A percentile compares a stretch with the other conserved stretches of the same genome.
These are phyloP conservation scores for Colletotrichum spaethianum DNA, from an alignment of 2,329 filamentous ascomycete genomes.

Conservation along the genomic window DNA sequence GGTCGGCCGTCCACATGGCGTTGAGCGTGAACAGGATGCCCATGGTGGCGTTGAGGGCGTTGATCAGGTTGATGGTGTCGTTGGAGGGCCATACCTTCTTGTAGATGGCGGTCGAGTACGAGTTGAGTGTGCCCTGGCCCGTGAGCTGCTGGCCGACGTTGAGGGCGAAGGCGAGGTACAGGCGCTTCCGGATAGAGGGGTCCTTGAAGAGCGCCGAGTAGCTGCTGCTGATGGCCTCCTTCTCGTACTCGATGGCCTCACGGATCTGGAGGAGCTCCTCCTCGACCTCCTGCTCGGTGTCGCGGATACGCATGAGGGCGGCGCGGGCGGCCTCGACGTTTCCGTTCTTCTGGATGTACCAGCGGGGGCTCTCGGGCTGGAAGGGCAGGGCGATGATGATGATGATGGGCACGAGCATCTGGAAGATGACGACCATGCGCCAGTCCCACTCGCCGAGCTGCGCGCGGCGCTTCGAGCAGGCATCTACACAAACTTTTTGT, in stretches of 20 bases:
- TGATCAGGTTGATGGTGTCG: slow-evolving; percentile 78
- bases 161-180: slow-evolving; percentile 75
- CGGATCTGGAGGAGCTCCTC: slow-evolving; percentile 76
- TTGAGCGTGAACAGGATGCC: slow-evolving; percentile 82
- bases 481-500: slow-evolving; percentile 51
- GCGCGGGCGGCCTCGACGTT: slow-evolving; percentile 72
- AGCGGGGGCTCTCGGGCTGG: slow-evolving; percentile 78
- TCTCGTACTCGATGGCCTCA: slow-evolving; percentile 80
- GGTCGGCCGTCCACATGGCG: slow-evolving; percentile 80
- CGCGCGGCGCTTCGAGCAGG: slow-evolving; percentile 67
- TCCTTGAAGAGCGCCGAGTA: slow-evolving; percentile 81
- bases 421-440: slow-evolving; percentile 81
- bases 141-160: slow-evolving; percentile 81
- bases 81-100: slow-evolving; percentile 75
- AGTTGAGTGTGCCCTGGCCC: slow-evolving; percentile 80
- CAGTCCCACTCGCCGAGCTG: slow-evolving; percentile 80
- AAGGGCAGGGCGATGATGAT: slow-evolving; percentile 75
- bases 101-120: slow-evolving; percentile 82
- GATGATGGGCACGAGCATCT: slow-evolving; percentile 75
- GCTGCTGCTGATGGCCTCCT: slow-evolving; percentile 73
- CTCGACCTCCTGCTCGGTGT: slow-evolving; percentile 76
- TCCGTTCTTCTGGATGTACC: slow-evolving; percentile 74
- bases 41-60: slow-evolving; percentile 80
- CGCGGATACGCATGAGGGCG: slow-evolving; percentile 72
- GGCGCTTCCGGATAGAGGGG: slow-evolving; percentile 75